phyloP scores from a whole-genome alignment of 495 filamentous ascomycete genomes.

The Neurospora terricola region DNA sequence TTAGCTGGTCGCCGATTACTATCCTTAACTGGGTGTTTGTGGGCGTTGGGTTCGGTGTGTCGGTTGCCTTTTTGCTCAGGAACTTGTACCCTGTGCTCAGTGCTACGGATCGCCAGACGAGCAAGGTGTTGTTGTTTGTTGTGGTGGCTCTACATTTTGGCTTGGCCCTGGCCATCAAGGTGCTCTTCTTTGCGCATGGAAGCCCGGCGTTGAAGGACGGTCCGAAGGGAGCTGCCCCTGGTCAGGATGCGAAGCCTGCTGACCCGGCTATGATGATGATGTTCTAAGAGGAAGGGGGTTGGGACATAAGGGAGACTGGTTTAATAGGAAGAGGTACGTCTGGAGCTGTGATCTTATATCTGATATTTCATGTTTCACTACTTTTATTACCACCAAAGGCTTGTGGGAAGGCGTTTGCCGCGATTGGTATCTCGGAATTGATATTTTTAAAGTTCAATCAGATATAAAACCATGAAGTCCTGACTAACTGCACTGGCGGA shows the following conservation, averaged over 20 bases:
- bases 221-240: conserved; percentile 11
- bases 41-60: conserved; percentile 76
- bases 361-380: not conserved
- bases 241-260: conserved; percentile 5
- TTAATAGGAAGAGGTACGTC: not conserved
- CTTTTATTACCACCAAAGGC: not conserved
- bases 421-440: not conserved
- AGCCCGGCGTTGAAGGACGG: conserved; percentile 52
- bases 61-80: conserved; percentile 75
- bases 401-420: not conserved
- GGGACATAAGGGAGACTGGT: not conserved
- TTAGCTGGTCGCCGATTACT: conserved; percentile 75
- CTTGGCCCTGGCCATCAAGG: conserved; percentile 84
- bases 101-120: conserved; percentile 84
- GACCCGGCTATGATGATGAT: conserved; percentile 9
- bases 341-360: not conserved
- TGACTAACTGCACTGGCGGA: not conserved
- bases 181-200: conserved; percentile 85
- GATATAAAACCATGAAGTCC: not conserved
- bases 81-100: conserved; percentile 91
- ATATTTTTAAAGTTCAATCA: not conserved
- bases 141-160: conserved; percentile 81
- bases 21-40: conserved; percentile 93
- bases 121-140: conserved; percentile 73
- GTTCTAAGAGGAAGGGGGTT: conserved; percentile 11